Percentiles rank a stretch among this genome's conserved stretches.
These are phyloP conservation scores for Fusarium nisikadoi DNA, from an alignment of 2,329 filamentous ascomycete genomes.

Conservation along the genomic window DNA sequence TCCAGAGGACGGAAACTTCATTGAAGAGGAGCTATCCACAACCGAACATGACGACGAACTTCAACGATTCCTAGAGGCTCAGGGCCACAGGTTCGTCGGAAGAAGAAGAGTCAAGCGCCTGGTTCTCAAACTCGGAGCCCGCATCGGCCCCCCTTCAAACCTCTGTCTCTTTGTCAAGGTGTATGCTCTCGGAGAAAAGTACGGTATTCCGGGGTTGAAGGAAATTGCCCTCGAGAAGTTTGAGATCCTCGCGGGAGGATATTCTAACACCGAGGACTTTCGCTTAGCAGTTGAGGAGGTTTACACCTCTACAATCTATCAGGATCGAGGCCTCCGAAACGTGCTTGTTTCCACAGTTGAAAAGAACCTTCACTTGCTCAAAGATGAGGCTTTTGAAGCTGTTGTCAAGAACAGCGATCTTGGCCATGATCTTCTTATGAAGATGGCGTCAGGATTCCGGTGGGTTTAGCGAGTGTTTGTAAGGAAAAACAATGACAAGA, in stretches of 20 bases:
- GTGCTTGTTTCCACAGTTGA: neutral
- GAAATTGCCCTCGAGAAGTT: neutral
- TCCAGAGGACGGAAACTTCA: neutral
- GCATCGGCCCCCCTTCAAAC: neutral
- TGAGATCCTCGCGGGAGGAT: neutral
- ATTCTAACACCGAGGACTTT: neutral
- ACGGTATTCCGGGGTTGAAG: neutral
- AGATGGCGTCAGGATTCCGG: neutral
- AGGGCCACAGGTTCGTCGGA: rapidly evolving
- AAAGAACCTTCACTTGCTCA: rapidly evolving
- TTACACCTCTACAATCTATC: neutral
- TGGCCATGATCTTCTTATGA: neutral
- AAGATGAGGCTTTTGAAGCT: rapidly evolving
- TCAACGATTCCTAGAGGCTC: rapidly evolving
- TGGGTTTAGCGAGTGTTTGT: neutral
- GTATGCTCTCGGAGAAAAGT: conserved; percentile 9
- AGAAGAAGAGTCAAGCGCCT: rapidly evolving
- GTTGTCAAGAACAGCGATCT: neutral
- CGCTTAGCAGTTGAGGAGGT: neutral
- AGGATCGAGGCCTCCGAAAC: neutral
- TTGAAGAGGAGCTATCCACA: neutral
- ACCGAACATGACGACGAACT: rapidly evolving
- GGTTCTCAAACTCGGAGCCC: neutral
- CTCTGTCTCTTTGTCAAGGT: neutral
- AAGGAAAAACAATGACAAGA: too few relatives aligned